These are phyloP conservation scores for Salix arbutifolia DNA, from an alignment of 345 rosid genomes.

Conservation along the genomic window DNA sequence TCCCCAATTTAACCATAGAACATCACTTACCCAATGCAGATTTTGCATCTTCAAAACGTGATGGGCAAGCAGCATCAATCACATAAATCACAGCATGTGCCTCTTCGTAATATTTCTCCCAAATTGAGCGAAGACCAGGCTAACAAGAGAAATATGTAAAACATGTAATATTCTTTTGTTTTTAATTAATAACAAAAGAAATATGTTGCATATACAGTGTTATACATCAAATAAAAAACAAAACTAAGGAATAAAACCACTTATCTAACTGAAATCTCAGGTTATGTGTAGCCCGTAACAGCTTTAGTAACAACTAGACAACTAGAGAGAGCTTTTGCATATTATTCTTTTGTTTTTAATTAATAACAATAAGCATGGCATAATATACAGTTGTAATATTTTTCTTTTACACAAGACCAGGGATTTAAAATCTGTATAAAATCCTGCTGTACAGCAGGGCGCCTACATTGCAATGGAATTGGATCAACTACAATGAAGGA, in stretches of 20 bases:
- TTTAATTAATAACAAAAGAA: slow-evolving; percentile 22
- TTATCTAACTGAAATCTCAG: too few species aligned
- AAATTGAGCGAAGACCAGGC: slow-evolving; percentile 95
- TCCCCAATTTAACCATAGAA: neutral
- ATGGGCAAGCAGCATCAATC: slow-evolving; percentile 86
- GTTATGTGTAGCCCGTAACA: too few species aligned
- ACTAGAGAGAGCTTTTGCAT: too few species aligned
- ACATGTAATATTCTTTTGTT: neutral
- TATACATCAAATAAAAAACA: too few species aligned
- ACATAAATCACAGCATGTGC: slow-evolving; percentile 89
- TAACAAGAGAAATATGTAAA: slow-evolving; percentile 24
- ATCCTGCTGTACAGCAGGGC: neutral
- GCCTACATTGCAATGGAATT: neutral
- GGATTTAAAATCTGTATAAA: neutral
- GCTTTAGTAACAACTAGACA: too few species aligned
- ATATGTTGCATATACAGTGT: neutral
- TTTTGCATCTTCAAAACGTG: slow-evolving; percentile 96
- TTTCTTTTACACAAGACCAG: neutral
- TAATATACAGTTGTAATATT: neutral
- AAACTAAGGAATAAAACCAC: too few species aligned
- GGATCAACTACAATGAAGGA: neutral
- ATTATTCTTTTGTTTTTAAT: neutral
- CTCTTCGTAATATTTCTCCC: slow-evolving; percentile 99
- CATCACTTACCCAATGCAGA: slow-evolving; percentile 67
- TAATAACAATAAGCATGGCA: neutral